phyloP scores from a whole-genome alignment of 495 filamentous ascomycete genomes.

The Aspergillus leporis region DNA sequence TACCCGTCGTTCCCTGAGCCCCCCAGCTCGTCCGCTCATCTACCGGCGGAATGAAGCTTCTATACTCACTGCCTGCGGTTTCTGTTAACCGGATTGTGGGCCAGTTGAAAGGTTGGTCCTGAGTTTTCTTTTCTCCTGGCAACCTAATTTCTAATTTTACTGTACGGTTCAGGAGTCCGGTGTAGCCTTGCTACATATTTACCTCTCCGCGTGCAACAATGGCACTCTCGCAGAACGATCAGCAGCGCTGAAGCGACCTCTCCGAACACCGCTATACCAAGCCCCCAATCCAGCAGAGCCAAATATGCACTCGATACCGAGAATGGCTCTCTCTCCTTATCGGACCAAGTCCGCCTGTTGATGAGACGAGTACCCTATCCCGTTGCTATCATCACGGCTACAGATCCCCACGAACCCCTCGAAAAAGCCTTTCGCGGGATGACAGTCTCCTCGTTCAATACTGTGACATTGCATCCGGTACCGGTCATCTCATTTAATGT shows the following conservation, averaged over 20 bases:
- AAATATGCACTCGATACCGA: neutral
- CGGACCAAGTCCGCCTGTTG: slow-evolving; percentile 53
- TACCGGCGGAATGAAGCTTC: slow-evolving; percentile 36
- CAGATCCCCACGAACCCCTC: slow-evolving; percentile 25
- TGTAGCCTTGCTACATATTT: neutral
- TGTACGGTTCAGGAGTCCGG: neutral
- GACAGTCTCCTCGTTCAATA: slow-evolving; percentile 83
- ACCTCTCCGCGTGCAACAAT: neutral
- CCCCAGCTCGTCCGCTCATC: slow-evolving; percentile 10
- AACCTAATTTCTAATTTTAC: neutral
- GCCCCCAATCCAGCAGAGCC: neutral
- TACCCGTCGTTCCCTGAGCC: slow-evolving; percentile 18
- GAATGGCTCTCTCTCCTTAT: slow-evolving; percentile 24
- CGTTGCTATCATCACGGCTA: slow-evolving; percentile 69
- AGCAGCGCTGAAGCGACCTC: neutral
- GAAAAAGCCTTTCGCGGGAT: slow-evolving; percentile 55
- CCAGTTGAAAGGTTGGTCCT: slow-evolving; percentile 14
- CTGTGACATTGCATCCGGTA: slow-evolving; percentile 63
- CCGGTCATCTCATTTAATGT: slow-evolving; percentile 83
- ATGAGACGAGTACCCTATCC: slow-evolving; percentile 74
- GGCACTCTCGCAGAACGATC: neutral
- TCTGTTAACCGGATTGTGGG: slow-evolving; percentile 12
- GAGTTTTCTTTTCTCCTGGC: neutral
- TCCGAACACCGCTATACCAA: neutral
- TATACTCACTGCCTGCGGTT: slow-evolving; percentile 28